phyloP scores from a whole-genome alignment of 371 early-diverging fungal genomes.

The Rhizopus delemar region DNA sequence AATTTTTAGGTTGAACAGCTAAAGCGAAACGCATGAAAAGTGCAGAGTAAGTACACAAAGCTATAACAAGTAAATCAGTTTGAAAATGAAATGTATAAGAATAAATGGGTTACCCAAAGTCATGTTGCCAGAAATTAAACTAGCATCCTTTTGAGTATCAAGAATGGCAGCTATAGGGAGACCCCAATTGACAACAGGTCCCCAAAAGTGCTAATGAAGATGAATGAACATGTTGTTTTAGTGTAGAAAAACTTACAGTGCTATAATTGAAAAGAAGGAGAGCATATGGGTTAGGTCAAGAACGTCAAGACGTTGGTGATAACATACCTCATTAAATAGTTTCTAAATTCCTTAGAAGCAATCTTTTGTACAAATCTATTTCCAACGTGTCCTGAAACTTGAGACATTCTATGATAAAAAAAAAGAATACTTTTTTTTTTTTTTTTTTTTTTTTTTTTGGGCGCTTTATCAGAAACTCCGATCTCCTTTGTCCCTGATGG shows the following conservation, averaged over 20 bases:
- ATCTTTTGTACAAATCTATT: constrained; percentile 27
- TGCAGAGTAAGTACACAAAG: constrained; percentile 79
- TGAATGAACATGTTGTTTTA: constrained; percentile 3
- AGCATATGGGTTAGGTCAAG: background rate
- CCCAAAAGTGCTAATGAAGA: constrained; percentile 77
- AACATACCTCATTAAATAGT: constrained; percentile 29
- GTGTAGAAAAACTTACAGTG: constrained; percentile 36
- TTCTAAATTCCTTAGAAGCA: constrained; percentile 27
- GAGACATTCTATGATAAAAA: constrained; percentile 24
- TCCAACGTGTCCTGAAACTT: constrained; percentile 26
- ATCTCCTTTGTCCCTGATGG: too few relatives aligned
- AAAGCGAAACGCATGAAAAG: constrained; percentile 96
- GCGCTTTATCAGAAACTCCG: too few relatives aligned
- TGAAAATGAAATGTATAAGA: background rate
- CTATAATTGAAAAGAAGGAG: constrained; percentile 13
- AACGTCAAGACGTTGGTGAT: too few relatives aligned
- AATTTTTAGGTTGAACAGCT: constrained; percentile 89
- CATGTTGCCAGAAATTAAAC: constrained; percentile 94
- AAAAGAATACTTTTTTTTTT: background rate
- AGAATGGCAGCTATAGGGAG: constrained; percentile 95
- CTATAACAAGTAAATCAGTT: constrained; percentile 21
- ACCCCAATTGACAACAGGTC: constrained; percentile 97
- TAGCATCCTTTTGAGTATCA: constrained; percentile 90
- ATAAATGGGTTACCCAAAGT: constrained; percentile 59
- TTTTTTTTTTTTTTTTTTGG: too few relatives aligned